Conservation (phyloP, 805 yeast genomes). For the Schwanniomyces pseudopolymorphus region DNA sequence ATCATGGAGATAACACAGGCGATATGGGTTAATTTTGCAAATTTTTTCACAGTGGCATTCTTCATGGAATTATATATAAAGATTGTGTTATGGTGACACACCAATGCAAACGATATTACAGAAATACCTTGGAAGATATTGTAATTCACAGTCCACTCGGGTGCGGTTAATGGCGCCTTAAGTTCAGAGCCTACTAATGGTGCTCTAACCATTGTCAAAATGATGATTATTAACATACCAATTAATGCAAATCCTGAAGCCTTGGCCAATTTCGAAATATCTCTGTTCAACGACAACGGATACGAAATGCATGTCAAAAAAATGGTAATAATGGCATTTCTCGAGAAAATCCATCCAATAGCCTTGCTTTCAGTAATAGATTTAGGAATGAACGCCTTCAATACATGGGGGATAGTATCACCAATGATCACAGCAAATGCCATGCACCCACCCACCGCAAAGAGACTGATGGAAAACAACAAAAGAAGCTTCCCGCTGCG, state of each 20-base stretch:
- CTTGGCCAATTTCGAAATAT: slow-evolving; percentile 81
- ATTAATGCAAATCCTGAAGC: slow-evolving; percentile 84
- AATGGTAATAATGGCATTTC: slow-evolving; percentile 69
- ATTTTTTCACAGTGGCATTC: slow-evolving; percentile 72
- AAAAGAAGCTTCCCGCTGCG: slow-evolving; percentile 64
- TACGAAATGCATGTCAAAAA: slow-evolving; percentile 74
- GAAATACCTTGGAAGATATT: slow-evolving; percentile 85
- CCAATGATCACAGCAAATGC: slow-evolving; percentile 95
- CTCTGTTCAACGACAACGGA: slow-evolving; percentile 78
- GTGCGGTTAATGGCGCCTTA: slow-evolving; percentile 47
- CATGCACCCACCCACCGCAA: slow-evolving; percentile 92
- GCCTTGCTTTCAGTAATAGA: slow-evolving; percentile 29
- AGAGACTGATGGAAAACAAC: slow-evolving; percentile 75
- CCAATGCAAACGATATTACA: slow-evolving; percentile 93
- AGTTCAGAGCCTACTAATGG: slow-evolving; percentile 52
- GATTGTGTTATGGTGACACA: slow-evolving; percentile 92
- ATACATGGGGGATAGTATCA: slow-evolving; percentile 89
- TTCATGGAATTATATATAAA: slow-evolving; percentile 83
- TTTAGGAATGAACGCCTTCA: slow-evolving; percentile 60
- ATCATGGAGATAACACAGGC: slow-evolving; percentile 80
- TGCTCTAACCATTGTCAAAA: slow-evolving; percentile 71
- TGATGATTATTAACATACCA: slow-evolving; percentile 78
- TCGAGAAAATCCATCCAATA: slow-evolving; percentile 53
- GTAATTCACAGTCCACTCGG: slow-evolving; percentile 54
- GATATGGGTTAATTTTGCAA: slow-evolving; percentile 75